A percentile compares a stretch with the other conserved stretches of the same genome.
Conservation (phyloP, 208 protist genomes). For the Herpetomonas samuelpessoai region DNA sequence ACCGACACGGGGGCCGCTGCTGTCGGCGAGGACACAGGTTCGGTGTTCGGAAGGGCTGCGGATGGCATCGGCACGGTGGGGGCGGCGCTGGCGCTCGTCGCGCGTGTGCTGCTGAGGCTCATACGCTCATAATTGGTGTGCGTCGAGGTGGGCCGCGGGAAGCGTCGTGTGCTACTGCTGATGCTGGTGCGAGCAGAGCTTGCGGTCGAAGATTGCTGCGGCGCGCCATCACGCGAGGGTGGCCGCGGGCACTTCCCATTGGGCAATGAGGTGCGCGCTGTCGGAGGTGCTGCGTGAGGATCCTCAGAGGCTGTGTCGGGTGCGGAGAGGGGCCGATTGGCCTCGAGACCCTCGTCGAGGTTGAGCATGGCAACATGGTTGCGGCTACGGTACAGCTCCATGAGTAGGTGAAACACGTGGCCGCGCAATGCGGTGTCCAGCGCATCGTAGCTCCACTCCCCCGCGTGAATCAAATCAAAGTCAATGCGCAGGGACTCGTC, state of each 20-base stretch:
- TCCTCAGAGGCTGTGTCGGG: neutral
- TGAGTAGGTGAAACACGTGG: neutral
- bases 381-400: constrained; percentile 1
- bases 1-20: too few species aligned
- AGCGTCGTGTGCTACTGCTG: neutral
- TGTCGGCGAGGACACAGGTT: too few species aligned
- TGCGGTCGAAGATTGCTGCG: neutral
- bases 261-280: too few species aligned
- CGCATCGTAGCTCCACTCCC: neutral
- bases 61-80: too few species aligned
- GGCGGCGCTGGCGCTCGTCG: neutral
- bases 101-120: neutral
- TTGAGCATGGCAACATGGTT: constrained; percentile 1
- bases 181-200: neutral
- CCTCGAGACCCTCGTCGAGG: neutral
- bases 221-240: neutral
- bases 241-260: neutral
- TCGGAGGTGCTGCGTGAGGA: neutral
- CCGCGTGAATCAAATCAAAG: constrained; percentile 2
- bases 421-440: neutral
- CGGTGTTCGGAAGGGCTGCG: too few species aligned
- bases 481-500: neutral
- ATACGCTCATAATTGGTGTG: neutral
- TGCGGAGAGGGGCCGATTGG: neutral
- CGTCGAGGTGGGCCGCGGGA: neutral